Percentiles rank a stretch among this genome's conserved stretches.
phyloP scores from a whole-genome alignment of 768 basidiomycete species.

The Floccularia luteovirens region DNA sequence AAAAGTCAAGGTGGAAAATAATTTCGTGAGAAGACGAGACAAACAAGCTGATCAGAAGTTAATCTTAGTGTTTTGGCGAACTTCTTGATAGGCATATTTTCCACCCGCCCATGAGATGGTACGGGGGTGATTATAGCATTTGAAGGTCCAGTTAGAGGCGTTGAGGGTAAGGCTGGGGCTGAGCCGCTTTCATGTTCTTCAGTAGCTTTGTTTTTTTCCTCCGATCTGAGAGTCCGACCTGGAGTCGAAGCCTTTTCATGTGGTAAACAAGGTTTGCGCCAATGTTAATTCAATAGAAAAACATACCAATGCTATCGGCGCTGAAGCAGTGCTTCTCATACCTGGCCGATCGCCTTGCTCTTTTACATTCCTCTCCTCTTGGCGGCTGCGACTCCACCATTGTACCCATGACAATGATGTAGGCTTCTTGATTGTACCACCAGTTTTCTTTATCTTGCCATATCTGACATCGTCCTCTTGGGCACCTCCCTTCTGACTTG shows the following conservation, averaged over 20 bases:
- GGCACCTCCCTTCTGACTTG: conserved; percentile 24
- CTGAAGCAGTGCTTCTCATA: conserved; percentile 18
- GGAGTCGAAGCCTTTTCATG: no score
- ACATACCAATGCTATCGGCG: conserved; percentile 14
- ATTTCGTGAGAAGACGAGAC: conserved; percentile 13
- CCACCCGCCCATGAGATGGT: neutral
- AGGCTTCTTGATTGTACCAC: conserved; percentile 23
- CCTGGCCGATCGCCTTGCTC: conserved; percentile 11
- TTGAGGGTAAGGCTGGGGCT: conserved; percentile 39
- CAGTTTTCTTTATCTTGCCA: no score
- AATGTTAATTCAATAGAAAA: conserved; percentile 1
- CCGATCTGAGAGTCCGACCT: conserved; percentile 2
- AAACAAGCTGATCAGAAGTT: conserved; percentile 89
- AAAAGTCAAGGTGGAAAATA: neutral
- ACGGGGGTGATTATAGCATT: neutral
- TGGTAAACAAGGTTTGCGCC: no score
- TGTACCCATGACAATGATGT: conserved; percentile 69
- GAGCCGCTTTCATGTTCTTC: conserved; percentile 21
- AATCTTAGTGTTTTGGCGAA: conserved; percentile 91
- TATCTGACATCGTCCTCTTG: conserved; percentile 1
- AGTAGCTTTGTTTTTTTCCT: conserved; percentile 1
- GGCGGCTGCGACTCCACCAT: conserved; percentile 73
- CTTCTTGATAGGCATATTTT: conserved; percentile 23
- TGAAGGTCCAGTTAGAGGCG: conserved; percentile 30
- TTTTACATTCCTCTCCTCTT: conserved; percentile 11